Conservation (phyloP, 257 asterid genomes). For the Forsythia viridissima region DNA sequence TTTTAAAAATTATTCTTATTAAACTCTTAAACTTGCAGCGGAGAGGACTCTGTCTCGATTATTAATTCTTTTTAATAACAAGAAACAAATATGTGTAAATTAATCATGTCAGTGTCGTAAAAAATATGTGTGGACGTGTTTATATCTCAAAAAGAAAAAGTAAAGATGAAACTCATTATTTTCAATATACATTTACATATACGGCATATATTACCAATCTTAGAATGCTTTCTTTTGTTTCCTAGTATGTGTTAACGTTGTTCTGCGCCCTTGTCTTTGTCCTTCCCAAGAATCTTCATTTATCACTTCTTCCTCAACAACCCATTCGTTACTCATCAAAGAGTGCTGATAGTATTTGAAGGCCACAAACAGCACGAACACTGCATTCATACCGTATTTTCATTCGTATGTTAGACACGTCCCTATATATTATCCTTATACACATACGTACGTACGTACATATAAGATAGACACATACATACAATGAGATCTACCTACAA, state of each 20-base stretch:
- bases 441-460: neutral
- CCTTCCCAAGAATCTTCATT: constrained; percentile 24
- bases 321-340: constrained; percentile 41
- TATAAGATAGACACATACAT: neutral
- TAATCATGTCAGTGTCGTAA: neutral
- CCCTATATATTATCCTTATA: neutral
- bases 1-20: too few species aligned
- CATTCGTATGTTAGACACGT: neutral
- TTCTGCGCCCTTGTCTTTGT: constrained; percentile 27
- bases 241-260: constrained; percentile 26
- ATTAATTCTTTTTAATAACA: neutral
- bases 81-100: neutral
- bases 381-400: constrained; percentile 39
- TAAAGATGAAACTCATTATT: neutral
- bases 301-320: constrained; percentile 25
- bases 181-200: neutral
- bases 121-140: neutral
- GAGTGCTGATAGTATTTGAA: constrained; percentile 75
- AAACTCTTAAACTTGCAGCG: too few species aligned
- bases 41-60: too few species aligned
- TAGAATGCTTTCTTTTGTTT: constrained; percentile 51
- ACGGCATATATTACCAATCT: neutral
- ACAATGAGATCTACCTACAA: neutral
- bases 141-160: neutral
- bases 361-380: constrained; percentile 83